phyloP scores from a whole-genome alignment of 345 rosid species.

The Hibiscus trionum region DNA sequence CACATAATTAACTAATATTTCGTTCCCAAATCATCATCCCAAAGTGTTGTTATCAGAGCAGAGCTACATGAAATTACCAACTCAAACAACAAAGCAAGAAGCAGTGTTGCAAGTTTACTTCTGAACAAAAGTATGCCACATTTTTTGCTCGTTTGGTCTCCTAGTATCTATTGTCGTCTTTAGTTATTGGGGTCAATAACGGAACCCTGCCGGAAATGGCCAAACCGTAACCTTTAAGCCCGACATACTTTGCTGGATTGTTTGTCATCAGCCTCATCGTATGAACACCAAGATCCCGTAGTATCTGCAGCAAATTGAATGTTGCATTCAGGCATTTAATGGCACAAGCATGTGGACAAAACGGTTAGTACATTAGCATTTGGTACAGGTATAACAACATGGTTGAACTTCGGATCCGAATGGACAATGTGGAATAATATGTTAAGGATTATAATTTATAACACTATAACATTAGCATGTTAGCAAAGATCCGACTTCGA shows the following conservation, averaged over 20 bases:
- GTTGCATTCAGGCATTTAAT: conserved; percentile 5
- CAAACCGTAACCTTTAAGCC: conserved; percentile 68
- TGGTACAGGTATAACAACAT: not conserved
- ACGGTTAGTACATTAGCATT: not conserved
- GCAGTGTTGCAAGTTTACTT: not conserved
- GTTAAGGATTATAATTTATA: too few species aligned
- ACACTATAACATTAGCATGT: too few species aligned
- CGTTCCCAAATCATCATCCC: not conserved
- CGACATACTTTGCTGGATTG: conserved; percentile 57
- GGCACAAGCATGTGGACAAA: not conserved
- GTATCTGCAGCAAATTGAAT: conserved; percentile 29
- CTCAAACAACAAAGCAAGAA: not conserved
- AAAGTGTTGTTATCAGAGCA: not conserved
- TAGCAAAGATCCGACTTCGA: not conserved
- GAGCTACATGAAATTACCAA: not conserved
- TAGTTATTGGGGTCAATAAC: conserved; percentile 32
- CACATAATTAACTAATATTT: not conserved
- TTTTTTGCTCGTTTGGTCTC: conserved; percentile 42
- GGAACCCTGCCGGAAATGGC: conserved; percentile 54
- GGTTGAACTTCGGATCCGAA: not conserved
- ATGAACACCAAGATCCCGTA: conserved; percentile 50
- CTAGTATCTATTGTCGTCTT: conserved; percentile 44
- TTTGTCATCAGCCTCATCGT: conserved; percentile 73
- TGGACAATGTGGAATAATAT: not conserved
- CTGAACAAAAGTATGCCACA: conserved; percentile 43